These are phyloP conservation scores for Lentinus polychrous DNA, from an alignment of 1,284 basidiomycete genomes.

Conservation along the genomic window DNA sequence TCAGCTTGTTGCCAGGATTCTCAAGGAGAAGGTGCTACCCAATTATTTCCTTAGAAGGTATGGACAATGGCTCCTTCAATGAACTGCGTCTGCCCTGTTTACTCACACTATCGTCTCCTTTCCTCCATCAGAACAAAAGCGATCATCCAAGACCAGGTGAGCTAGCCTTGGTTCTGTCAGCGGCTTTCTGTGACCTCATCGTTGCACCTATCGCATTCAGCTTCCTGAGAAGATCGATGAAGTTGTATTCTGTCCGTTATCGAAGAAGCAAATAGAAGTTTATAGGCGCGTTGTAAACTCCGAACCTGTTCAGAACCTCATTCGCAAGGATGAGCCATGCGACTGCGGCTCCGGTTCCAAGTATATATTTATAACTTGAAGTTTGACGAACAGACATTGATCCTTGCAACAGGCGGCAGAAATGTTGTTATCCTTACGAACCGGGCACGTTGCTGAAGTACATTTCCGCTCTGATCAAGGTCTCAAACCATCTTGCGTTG, in stretches of 20 bases:
- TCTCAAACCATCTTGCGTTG: slow-evolving; percentile 80
- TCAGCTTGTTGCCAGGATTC: slow-evolving; percentile 46
- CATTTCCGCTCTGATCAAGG: slow-evolving; percentile 73
- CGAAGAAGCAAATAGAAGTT: slow-evolving; percentile 54
- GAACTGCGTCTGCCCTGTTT: neutral
- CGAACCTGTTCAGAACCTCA: slow-evolving; percentile 56
- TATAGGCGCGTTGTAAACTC: slow-evolving; percentile 66
- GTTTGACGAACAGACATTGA: neutral
- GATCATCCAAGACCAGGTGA: slow-evolving; percentile 67
- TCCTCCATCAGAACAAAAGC: slow-evolving; percentile 59
- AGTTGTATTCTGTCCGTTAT: slow-evolving; percentile 86
- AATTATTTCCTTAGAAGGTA: slow-evolving; percentile 73
- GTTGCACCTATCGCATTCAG: slow-evolving; percentile 27
- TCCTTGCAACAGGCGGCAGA: slow-evolving; percentile 41
- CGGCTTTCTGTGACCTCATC: neutral
- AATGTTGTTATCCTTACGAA: slow-evolving; percentile 58
- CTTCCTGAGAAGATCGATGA: slow-evolving; percentile 78
- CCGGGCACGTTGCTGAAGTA: slow-evolving; percentile 64
- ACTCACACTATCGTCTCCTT: slow-evolving; percentile 1
- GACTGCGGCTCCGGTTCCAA: slow-evolving; percentile 51
- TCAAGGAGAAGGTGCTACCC: slow-evolving; percentile 66
- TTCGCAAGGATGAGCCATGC: slow-evolving; percentile 64
- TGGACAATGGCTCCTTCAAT: slow-evolving; percentile 8
- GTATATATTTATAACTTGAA: neutral
- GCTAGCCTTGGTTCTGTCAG: slow-evolving; percentile 2